A percentile compares a stretch with the other conserved stretches of the same genome.
Evolutionary conservation across 257 asterid genomes (phyloP).

Genomic region (Solanum sejunctum): DNA sequence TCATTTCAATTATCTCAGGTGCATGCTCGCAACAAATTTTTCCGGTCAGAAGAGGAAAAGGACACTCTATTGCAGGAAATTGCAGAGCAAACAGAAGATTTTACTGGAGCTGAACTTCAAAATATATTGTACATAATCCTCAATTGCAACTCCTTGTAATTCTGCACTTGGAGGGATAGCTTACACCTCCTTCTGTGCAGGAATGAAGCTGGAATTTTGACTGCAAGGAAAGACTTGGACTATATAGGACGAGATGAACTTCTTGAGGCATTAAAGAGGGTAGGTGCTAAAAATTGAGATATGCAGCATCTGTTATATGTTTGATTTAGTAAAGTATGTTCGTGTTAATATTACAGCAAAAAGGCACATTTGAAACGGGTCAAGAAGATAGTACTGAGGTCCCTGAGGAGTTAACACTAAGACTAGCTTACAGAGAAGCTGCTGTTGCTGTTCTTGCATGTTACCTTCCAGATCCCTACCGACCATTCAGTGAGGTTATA

Average conservation of each 20-base stretch:
- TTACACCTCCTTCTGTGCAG: constrained; percentile 38
- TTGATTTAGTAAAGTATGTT: constrained; percentile 1
- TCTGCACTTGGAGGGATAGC: constrained; percentile 9
- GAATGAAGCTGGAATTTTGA: constrained; percentile 97
- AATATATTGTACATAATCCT: constrained; percentile 59
- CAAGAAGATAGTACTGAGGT: constrained; percentile 90
- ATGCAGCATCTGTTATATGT: not conserved
- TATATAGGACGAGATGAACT: constrained; percentile 88
- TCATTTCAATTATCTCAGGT: constrained; percentile 38
- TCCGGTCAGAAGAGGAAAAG: constrained; percentile 89
- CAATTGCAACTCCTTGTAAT: not conserved
- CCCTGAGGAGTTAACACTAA: constrained; percentile 86
- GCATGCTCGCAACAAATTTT: constrained; percentile 93
- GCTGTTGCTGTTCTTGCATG: constrained; percentile 96
- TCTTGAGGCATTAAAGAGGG: constrained; percentile 96
- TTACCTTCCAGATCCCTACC: constrained; percentile 70
- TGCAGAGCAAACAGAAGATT: constrained; percentile 77
- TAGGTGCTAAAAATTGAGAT: constrained; percentile 20
- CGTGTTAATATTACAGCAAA: constrained; percentile 55
- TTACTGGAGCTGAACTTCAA: constrained; percentile 96
- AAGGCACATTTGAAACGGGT: constrained; percentile 97
- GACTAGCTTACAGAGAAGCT: constrained; percentile 96
- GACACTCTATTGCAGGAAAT: constrained; percentile 73
- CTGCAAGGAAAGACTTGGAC: constrained; percentile 87
- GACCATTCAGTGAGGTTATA: constrained; percentile 59